Evolutionary conservation across 177 flowering plant species (phyloP).

Genomic region (Vitis hybrid): DNA sequence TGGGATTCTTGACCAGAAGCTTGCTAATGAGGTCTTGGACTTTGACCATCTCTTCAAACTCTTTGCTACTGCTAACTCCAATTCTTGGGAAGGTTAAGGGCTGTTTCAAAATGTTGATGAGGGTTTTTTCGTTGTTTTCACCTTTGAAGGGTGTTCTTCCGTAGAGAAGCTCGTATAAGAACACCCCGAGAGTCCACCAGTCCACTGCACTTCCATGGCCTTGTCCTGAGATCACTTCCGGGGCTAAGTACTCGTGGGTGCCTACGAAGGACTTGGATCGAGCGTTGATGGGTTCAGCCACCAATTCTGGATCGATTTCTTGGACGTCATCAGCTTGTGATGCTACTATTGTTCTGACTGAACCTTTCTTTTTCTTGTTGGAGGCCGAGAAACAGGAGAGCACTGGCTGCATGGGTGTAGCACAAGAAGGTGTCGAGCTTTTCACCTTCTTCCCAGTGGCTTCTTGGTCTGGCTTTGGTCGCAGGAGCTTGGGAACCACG

Average conservation of each 20-base stretch:
- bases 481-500: slow-evolving; percentile 65
- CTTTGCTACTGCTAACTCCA: slow-evolving; percentile 36
- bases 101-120: slow-evolving; percentile 65
- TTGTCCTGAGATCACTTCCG: slow-evolving; percentile 80
- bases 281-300: slow-evolving; percentile 72
- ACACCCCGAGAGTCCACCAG: slow-evolving; percentile 95
- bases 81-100: slow-evolving; percentile 69
- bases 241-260: slow-evolving; percentile 91
- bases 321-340: not conserved
- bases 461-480: slow-evolving; percentile 16
- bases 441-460: slow-evolving; percentile 5
- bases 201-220: slow-evolving; percentile 91
- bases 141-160: slow-evolving; percentile 91
- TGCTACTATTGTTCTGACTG: slow-evolving; percentile 5
- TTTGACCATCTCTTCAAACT: slow-evolving; percentile 59
- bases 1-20: slow-evolving; percentile 76
- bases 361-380: slow-evolving; percentile 15
- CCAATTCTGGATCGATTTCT: slow-evolving; percentile 42
- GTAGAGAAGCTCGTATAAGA: slow-evolving; percentile 71
- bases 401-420: slow-evolving; percentile 65
- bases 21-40: slow-evolving; percentile 67
- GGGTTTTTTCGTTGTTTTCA: slow-evolving; percentile 78
- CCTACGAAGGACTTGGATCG: slow-evolving; percentile 85
- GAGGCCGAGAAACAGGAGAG: slow-evolving; percentile 61
- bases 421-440: slow-evolving; percentile 42